A percentile compares a stretch with the other conserved stretches of the same genome.
Evolutionary conservation across 352 stramenopile species (phyloP).

Genomic region (Globisporangium camurandrum): DNA sequence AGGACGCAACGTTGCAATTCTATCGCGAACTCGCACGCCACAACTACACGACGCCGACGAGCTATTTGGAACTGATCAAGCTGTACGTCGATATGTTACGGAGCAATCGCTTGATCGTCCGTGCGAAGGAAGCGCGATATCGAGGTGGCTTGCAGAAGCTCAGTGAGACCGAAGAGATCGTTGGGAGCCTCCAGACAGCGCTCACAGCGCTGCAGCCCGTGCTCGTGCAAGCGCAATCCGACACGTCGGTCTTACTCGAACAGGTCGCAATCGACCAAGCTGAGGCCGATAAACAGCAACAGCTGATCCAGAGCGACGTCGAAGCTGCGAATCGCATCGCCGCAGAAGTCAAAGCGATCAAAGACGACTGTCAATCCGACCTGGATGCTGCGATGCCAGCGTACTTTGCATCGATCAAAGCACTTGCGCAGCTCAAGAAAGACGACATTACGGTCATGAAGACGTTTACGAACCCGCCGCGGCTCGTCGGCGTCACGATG

Average conservation of each 20-base stretch:
- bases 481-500: constrained; percentile 86
- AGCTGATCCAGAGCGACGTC: constrained; percentile 88
- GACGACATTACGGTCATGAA: constrained; percentile 91
- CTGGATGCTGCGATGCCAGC: constrained; percentile 90
- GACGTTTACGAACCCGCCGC: constrained; percentile 88
- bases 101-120: constrained; percentile 78
- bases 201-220: constrained; percentile 90
- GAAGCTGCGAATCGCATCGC: constrained; percentile 88
- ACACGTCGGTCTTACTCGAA: constrained; percentile 76
- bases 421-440: constrained; percentile 88
- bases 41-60: constrained; percentile 95
- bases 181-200: constrained; percentile 87
- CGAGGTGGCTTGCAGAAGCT: constrained; percentile 89
- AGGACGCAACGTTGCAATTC: constrained; percentile 71
- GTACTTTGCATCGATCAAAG: constrained; percentile 88
- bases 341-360: constrained; percentile 89
- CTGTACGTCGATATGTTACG: constrained; percentile 90
- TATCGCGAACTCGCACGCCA: constrained; percentile 82
- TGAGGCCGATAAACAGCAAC: constrained; percentile 87
- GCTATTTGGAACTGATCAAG: constrained; percentile 93
- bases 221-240: constrained; percentile 83
- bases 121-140: constrained; percentile 75
- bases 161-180: constrained; percentile 89
- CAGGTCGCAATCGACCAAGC: constrained; percentile 90
- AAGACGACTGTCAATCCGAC: constrained; percentile 92